These are phyloP conservation scores for Quercus gilva DNA, from an alignment of 306 rosid species.

Conservation along the genomic window DNA sequence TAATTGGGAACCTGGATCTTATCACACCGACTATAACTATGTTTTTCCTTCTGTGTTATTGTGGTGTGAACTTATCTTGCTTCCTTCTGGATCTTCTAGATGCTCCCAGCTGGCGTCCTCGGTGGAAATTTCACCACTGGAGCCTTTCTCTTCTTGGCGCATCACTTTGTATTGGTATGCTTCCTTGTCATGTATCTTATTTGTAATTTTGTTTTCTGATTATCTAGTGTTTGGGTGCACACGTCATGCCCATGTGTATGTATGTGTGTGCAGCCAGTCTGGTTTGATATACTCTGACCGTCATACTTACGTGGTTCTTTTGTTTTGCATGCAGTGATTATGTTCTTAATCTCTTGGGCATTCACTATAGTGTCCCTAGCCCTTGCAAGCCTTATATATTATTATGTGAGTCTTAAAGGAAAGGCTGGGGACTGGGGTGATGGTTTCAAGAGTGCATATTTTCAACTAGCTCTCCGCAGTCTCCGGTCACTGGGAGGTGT, in stretches of 20 bases:
- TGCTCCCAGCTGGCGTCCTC: slow-evolving; percentile 99
- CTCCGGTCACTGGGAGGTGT: slow-evolving; percentile 97
- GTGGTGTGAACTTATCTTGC: slow-evolving; percentile 99
- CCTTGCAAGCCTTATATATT: slow-evolving; percentile 96
- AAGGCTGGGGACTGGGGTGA: slow-evolving; percentile 99
- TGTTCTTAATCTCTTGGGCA: slow-evolving; percentile 99
- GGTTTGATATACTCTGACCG: slow-evolving; percentile 12
- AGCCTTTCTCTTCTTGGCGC: slow-evolving; percentile 96
- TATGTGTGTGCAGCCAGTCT: slow-evolving; percentile 7
- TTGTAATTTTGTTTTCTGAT: background rate
- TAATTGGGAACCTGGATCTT: slow-evolving; percentile 98
- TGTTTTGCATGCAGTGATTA: slow-evolving; percentile 73
- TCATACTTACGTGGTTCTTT: slow-evolving; percentile 6
- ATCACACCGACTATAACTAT: slow-evolving; percentile 98
- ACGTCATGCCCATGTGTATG: background rate
- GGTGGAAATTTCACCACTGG: slow-evolving; percentile 99
- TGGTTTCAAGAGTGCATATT: slow-evolving; percentile 99
- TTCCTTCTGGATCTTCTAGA: slow-evolving; percentile 98
- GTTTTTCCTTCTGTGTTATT: slow-evolving; percentile 94
- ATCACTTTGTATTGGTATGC: slow-evolving; percentile 78
- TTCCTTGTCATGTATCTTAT: slow-evolving; percentile 16
- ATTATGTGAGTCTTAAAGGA: slow-evolving; percentile 92
- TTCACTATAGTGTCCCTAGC: slow-evolving; percentile 91
- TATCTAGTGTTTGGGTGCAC: slow-evolving; percentile 1
- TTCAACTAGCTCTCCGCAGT: slow-evolving; percentile 97